A percentile compares a stretch with the other conserved stretches of the same genome.
These are phyloP conservation scores for Bruguiera parviflora DNA, from an alignment of 345 rosid genomes.

Conservation along the genomic window DNA sequence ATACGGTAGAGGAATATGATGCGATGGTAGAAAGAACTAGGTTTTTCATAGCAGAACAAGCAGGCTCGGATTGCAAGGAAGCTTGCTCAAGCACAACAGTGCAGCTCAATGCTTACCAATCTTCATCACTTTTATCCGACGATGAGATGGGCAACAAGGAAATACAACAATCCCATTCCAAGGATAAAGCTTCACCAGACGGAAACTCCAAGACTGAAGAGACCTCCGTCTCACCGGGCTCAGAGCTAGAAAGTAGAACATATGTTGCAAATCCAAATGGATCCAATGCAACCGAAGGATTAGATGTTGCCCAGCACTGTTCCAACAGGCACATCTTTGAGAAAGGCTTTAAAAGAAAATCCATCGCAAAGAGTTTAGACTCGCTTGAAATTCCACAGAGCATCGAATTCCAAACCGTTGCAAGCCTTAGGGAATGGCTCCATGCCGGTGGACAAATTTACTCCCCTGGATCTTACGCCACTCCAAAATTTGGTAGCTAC, in stretches of 20 bases:
- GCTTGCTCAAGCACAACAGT: not conserved
- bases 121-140: not conserved
- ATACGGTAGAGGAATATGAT: conserved; percentile 39
- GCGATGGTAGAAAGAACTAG: conserved; percentile 23
- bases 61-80: not conserved
- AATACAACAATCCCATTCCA: not conserved
- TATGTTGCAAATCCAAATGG: not conserved
- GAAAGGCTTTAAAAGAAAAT: conserved; percentile 30
- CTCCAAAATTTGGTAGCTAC: conserved; percentile 42
- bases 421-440: conserved; percentile 31
- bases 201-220: conserved; percentile 6
- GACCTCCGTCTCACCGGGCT: not conserved
- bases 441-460: conserved; percentile 23
- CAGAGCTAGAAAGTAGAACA: conserved; percentile 5
- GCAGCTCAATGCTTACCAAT: not conserved
- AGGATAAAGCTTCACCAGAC: conserved; percentile 6
- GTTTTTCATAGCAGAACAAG: conserved; percentile 3
- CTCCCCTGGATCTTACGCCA: conserved; percentile 29
- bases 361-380: conserved; percentile 29
- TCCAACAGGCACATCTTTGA: conserved; percentile 7
- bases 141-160: not conserved
- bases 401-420: conserved; percentile 29
- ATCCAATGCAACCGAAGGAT: not conserved
- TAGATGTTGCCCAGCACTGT: not conserved
- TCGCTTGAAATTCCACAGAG: conserved; percentile 27